A percentile compares a stretch with the other conserved stretches of the same genome.
Conservation (phyloP, 1,284 basidiomycete species). For the Cystobasidiaceae sp. region DNA sequence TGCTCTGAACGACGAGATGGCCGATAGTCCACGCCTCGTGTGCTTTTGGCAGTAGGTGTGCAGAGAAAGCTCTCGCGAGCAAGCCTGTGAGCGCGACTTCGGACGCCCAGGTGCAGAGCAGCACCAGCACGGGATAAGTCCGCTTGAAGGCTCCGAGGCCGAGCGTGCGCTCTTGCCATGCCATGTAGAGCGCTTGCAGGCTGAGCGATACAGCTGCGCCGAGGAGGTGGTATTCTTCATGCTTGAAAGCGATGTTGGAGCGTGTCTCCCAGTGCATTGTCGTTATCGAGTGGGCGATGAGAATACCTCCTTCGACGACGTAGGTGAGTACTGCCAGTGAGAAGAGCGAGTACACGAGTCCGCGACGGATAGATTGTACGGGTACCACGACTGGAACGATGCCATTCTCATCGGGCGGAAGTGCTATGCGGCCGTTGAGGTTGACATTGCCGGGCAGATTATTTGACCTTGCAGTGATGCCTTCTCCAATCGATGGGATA, state of each 20-base stretch:
- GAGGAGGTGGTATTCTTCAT: conserved; percentile 26
- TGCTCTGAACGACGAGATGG: conserved; percentile 14
- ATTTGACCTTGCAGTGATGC: background rate
- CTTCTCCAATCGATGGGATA: background rate
- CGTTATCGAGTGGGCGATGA: conserved; percentile 31
- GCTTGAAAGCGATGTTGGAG: background rate
- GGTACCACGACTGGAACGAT: conserved; percentile 39
- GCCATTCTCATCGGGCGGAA: conserved; percentile 30
- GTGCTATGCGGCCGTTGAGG: background rate
- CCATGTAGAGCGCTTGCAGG: conserved; percentile 10
- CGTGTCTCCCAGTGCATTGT: conserved; percentile 13
- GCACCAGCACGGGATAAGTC: conserved; percentile 3
- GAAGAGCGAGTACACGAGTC: conserved; percentile 33
- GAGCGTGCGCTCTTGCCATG: conserved; percentile 17
- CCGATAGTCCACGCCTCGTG: conserved; percentile 18
- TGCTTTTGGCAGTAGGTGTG: background rate
- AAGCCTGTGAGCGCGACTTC: conserved; percentile 21
- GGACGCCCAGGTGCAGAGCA: background rate
- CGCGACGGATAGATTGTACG: conserved; percentile 9
- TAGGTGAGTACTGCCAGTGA: conserved; percentile 33
- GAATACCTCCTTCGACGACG: conserved; percentile 34
- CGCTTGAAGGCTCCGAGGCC: conserved; percentile 20
- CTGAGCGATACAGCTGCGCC: background rate
- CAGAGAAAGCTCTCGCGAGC: background rate
- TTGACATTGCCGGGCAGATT: background rate